Percentiles rank a stretch among this genome's conserved stretches.
Conservation (phyloP, 106 monocot species). For the Gastrodia elata region DNA sequence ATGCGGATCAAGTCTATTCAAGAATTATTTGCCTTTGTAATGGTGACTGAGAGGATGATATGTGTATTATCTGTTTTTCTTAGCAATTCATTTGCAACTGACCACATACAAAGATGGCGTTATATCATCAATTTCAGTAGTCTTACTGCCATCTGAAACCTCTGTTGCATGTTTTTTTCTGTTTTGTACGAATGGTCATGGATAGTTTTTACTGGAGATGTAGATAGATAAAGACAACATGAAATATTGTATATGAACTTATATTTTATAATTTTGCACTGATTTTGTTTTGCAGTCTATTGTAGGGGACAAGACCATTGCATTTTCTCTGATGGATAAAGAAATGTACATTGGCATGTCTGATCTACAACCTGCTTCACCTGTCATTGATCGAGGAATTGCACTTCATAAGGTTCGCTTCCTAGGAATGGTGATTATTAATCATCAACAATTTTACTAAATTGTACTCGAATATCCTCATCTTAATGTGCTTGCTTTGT, state of each 20-base stretch:
- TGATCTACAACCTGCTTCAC: slow-evolving; percentile 65
- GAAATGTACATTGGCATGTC: slow-evolving; percentile 95
- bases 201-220: neutral
- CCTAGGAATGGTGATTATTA: neutral
- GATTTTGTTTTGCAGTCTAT: slow-evolving; percentile 45
- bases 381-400: slow-evolving; percentile 74
- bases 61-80: neutral
- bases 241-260: neutral
- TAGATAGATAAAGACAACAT: neutral
- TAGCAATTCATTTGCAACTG: neutral
- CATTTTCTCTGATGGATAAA: slow-evolving; percentile 81
- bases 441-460: neutral
- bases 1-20: neutral
- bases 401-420: slow-evolving; percentile 77
- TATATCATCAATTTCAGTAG: no score
- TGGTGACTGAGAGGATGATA: neutral
- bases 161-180: neutral
- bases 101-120: no score
- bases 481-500: neutral
- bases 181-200: neutral
- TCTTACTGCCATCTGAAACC: no score
- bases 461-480: neutral
- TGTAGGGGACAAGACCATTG: slow-evolving; percentile 86
- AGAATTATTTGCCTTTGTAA: neutral
- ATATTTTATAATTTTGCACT: neutral